A percentile compares a stretch with the other conserved stretches of the same genome.
Conservation (phyloP, 2,329 filamentous ascomycete genomes). For the Penicillium janthinellum region DNA sequence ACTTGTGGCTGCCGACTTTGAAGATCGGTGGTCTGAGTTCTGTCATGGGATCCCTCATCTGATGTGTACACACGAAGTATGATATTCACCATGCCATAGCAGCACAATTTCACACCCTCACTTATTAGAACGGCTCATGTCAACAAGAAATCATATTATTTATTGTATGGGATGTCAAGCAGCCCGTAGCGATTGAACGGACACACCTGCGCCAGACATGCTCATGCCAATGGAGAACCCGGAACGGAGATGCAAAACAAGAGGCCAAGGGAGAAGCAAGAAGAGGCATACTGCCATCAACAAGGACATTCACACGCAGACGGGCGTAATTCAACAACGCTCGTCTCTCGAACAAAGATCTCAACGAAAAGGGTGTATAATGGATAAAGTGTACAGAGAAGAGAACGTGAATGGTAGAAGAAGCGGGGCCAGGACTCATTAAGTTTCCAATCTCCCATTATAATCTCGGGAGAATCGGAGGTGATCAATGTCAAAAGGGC, state of each 20-base stretch:
- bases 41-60: neutral
- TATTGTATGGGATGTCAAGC: slow-evolving; percentile 13
- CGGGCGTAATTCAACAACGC: neutral
- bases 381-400: slow-evolving; percentile 29
- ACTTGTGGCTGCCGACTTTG: neutral
- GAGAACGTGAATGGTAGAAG: slow-evolving; percentile 11
- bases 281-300: neutral
- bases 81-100: neutral
- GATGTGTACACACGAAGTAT: neutral
- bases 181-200: slow-evolving; percentile 6
- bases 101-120: neutral
- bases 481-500: neutral
- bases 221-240: slow-evolving; percentile 15
- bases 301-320: neutral
- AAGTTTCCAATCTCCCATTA: neutral
- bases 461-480: neutral
- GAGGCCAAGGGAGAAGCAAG: slow-evolving; percentile 3
- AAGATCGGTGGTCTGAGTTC: neutral
- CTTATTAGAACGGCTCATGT: neutral
- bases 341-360: neutral
- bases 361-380: slow-evolving; percentile 20
- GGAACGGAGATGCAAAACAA: neutral
- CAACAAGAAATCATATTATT: slow-evolving; percentile 1
- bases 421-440: neutral
- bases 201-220: slow-evolving; percentile 19